These are phyloP conservation scores for Leucosporidium creatinivorum DNA, from an alignment of 768 basidiomycete genomes.

Conservation along the genomic window DNA sequence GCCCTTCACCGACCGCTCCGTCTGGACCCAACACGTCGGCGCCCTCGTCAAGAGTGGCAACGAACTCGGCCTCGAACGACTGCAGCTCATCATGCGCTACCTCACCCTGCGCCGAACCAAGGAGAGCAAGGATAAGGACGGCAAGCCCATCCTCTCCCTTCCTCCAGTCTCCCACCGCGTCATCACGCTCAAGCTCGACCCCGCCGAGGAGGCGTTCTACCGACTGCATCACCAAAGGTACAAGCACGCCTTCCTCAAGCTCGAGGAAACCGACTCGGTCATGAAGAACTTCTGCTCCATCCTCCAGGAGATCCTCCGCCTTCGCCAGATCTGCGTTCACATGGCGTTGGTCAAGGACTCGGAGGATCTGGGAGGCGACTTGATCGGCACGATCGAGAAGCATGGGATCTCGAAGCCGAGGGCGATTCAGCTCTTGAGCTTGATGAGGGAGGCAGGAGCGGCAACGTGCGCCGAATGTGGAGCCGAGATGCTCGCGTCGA, in stretches of 20 bases:
- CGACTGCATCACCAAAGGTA: constrained; percentile 77
- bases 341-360: constrained; percentile 66
- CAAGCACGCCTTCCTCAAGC: constrained; percentile 81
- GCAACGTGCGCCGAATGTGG: constrained; percentile 86
- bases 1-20: constrained; percentile 85
- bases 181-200: constrained; percentile 72
- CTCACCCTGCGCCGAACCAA: constrained; percentile 95
- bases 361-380: constrained; percentile 50
- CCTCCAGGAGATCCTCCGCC: constrained; percentile 86
- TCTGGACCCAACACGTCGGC: constrained; percentile 90
- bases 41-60: constrained; percentile 81
- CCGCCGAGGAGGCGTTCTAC: constrained; percentile 76
- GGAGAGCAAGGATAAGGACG: constrained; percentile 71
- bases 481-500: constrained; percentile 55
- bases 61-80: constrained; percentile 76
- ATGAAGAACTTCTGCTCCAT: constrained; percentile 99
- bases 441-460: constrained; percentile 76
- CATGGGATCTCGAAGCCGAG: constrained; percentile 68
- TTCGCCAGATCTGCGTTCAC: constrained; percentile 97
- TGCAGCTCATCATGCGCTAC: constrained; percentile 94
- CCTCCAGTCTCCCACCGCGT: constrained; percentile 87
- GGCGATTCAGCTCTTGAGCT: constrained; percentile 74
- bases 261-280: constrained; percentile 80
- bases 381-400: constrained; percentile 62
- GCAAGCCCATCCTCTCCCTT: constrained; percentile 73